Conservation (phyloP, 2,329 filamentous ascomycete genomes). For the Boeremia exigua region DNA sequence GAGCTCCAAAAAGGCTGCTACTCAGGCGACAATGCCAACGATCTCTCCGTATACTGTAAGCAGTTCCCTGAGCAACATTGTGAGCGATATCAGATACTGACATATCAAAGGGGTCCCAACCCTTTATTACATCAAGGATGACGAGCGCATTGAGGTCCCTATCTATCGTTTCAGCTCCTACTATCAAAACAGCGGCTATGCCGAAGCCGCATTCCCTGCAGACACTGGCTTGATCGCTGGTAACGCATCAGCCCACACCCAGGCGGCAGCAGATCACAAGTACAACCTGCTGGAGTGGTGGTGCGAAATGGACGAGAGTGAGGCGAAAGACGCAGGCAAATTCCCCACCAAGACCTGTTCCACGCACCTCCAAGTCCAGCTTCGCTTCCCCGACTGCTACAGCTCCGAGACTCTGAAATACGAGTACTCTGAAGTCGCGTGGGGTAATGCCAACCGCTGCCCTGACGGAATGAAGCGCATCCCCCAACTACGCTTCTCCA, state of each 20-base stretch:
- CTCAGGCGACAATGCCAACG: constrained; percentile 51
- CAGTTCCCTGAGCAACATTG: background rate
- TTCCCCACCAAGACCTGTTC: constrained; percentile 40
- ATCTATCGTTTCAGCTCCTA: constrained; percentile 50
- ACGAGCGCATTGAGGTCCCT: constrained; percentile 35
- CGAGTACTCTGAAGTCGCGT: background rate
- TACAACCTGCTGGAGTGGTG: constrained; percentile 5
- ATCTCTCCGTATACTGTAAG: constrained; percentile 51
- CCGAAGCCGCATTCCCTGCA: constrained; percentile 49
- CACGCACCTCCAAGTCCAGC: constrained; percentile 39
- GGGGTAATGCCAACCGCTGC: constrained; percentile 27
- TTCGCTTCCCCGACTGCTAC: constrained; percentile 50
- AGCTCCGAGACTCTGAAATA: constrained; percentile 36
- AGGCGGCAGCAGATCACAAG: constrained; percentile 26
- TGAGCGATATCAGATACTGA: background rate
- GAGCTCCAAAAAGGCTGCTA: constrained; percentile 50
- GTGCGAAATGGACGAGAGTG: constrained; percentile 2
- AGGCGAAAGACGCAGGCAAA: constrained; percentile 31
- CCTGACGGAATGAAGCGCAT: constrained; percentile 50
- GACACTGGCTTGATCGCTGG: constrained; percentile 48
- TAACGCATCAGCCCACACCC: constrained; percentile 35
- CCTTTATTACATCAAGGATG: constrained; percentile 40
- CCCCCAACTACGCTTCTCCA: constrained; percentile 51
- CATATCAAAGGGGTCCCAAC: constrained; percentile 45
- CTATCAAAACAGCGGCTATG: constrained; percentile 42